Percentiles rank a stretch among this genome's conserved stretches.
Conservation (phyloP, 192 early-diverging fungal species). For the Gryganskiella cystojenkinii region DNA sequence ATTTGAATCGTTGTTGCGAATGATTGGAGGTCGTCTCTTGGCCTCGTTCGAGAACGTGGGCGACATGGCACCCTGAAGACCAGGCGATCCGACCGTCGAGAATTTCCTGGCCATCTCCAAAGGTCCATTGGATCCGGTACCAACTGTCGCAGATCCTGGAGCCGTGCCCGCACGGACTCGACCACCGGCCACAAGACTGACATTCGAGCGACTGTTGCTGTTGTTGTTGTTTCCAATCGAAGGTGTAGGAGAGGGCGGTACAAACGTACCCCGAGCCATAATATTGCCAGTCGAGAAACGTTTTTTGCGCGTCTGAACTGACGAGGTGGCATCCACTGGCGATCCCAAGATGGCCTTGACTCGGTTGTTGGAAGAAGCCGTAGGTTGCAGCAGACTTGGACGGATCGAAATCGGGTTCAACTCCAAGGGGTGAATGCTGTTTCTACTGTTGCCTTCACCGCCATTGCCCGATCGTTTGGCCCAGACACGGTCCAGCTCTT, state of each 20-base stretch:
- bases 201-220: not conserved
- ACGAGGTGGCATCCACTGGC: conserved; percentile 14
- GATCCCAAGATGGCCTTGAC: conserved; percentile 44
- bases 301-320: conserved; percentile 17
- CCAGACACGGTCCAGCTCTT: conserved; percentile 50
- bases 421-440: conserved; percentile 27
- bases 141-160: conserved; percentile 1
- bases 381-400: conserved; percentile 33
- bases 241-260: conserved; percentile 26
- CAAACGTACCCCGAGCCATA: conserved; percentile 22
- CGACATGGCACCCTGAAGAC: conserved; percentile 38
- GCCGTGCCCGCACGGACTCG: conserved; percentile 36
- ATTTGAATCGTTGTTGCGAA: conserved; percentile 31
- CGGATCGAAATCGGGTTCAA: conserved; percentile 1
- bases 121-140: conserved; percentile 1
- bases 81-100: conserved; percentile 9
- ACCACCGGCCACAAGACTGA: not conserved
- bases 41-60: conserved; percentile 29
- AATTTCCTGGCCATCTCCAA: conserved; percentile 13
- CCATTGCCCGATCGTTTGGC: not conserved
- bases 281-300: conserved; percentile 41
- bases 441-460: conserved; percentile 1
- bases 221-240: not conserved
- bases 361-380: conserved; percentile 38
- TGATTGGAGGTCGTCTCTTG: conserved; percentile 23